These are phyloP conservation scores for Didymella glomerata DNA, from an alignment of 2,329 filamentous ascomycete species.

Conservation along the genomic window DNA sequence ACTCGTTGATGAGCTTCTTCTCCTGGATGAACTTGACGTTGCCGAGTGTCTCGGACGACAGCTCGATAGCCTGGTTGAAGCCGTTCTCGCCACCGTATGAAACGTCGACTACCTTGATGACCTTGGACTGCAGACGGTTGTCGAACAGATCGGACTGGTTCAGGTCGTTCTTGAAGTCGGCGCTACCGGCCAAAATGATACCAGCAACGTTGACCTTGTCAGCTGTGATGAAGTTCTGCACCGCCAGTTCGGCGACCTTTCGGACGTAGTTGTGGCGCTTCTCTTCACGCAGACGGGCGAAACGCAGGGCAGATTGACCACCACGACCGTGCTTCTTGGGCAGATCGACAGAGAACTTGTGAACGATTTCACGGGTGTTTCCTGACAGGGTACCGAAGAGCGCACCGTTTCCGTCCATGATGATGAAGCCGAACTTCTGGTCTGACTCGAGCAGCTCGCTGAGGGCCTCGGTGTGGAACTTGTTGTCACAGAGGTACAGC, in stretches of 20 bases:
- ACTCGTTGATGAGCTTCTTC: conserved; percentile 99
- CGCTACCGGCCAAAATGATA: conserved; percentile 92
- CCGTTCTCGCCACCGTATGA: conserved; percentile 99
- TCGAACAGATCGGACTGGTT: conserved; percentile 99
- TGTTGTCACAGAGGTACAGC: conserved; percentile 99
- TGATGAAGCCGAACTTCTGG: conserved; percentile 99
- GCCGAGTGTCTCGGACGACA: conserved; percentile 92
- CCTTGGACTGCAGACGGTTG: conserved; percentile 86
- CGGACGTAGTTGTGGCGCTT: conserved; percentile 99
- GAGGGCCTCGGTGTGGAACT: conserved; percentile 97
- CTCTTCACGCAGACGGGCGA: conserved; percentile 98
- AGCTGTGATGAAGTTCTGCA: conserved; percentile 98
- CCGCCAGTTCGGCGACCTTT: conserved; percentile 96
- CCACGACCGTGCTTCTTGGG: conserved; percentile 99
- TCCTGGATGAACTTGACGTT: conserved; percentile 99
- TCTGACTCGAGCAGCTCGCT: conserved; percentile 98
- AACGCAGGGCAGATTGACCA: conserved; percentile 99
- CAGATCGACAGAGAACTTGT: conserved; percentile 98
- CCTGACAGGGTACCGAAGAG: conserved; percentile 96
- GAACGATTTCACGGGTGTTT: conserved; percentile 94
- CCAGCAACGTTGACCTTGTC: conserved; percentile 99
- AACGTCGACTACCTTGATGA: conserved; percentile 99
- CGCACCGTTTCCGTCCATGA: conserved; percentile 99
- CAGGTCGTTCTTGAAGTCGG: conserved; percentile 99
- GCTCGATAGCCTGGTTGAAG: conserved; percentile 98